A percentile compares a stretch with the other conserved stretches of the same genome.
phyloP scores from a whole-genome alignment of 2,329 filamentous ascomycete species.

The Aspergillus niger region DNA sequence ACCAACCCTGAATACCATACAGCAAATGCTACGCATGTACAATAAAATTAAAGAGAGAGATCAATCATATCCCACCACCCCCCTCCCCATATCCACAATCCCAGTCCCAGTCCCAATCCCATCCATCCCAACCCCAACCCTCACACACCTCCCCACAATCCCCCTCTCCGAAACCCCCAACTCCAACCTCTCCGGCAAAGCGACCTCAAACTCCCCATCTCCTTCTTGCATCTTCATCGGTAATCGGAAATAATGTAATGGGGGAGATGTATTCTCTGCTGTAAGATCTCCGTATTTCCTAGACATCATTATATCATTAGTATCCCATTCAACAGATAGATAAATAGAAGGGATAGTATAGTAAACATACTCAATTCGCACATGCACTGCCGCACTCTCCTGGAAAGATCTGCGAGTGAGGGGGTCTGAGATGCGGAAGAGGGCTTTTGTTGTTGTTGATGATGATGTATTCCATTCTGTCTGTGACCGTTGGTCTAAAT shows the following conservation, averaged over 20 bases:
- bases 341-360: not conserved
- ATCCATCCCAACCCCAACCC: slow-evolving; percentile 26
- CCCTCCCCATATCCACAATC: slow-evolving; percentile 29
- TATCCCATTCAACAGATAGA: not conserved
- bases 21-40: not conserved
- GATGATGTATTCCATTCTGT: no score
- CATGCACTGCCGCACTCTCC: slow-evolving; percentile 24
- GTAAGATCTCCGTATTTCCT: slow-evolving; percentile 34
- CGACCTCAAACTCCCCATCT: slow-evolving; percentile 27
- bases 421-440: slow-evolving; percentile 31
- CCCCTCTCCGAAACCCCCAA: slow-evolving; percentile 38
- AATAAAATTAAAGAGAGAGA: not conserved
- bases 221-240: not conserved
- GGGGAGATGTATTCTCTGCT: not conserved
- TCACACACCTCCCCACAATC: slow-evolving; percentile 38
- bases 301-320: not conserved
- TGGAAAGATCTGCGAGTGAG: slow-evolving; percentile 18
- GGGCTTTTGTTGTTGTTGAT: slow-evolving; percentile 20
- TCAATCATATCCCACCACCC: slow-evolving; percentile 40
- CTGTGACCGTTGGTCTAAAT: no score
- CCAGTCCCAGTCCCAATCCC: slow-evolving; percentile 11
- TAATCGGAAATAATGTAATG: slow-evolving; percentile 32
- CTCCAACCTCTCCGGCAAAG: slow-evolving; percentile 34
- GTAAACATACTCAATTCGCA: slow-evolving; percentile 37
- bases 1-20: not conserved